A percentile compares a stretch with the other conserved stretches of the same genome.
Evolutionary conservation across 2,329 filamentous ascomycete species (phyloP).

Genomic region (Neocatenulostroma microsporum): DNA sequence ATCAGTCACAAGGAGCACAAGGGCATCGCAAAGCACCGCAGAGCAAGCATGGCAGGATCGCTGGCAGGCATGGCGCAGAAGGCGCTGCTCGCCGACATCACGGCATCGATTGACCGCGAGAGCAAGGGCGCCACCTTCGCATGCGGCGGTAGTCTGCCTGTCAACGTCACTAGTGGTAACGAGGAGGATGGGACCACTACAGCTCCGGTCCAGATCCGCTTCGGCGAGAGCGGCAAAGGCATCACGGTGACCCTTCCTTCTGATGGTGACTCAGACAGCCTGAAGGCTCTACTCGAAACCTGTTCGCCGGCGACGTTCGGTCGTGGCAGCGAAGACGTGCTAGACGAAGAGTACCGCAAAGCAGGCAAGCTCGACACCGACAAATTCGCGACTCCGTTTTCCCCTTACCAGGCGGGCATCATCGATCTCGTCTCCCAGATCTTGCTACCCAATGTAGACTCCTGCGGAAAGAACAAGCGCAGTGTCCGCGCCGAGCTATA

Average conservation of each 20-base stretch:
- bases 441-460: conserved; percentile 5
- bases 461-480: neutral
- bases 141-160: conserved; percentile 7
- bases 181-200: neutral
- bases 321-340: conserved; percentile 36
- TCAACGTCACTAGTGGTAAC: neutral
- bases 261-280: neutral
- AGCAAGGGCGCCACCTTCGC: conserved; percentile 8
- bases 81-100: neutral
- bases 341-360: conserved; percentile 48
- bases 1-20: too few relatives aligned
- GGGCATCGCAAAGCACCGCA: too few relatives aligned
- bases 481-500: conserved; percentile 41
- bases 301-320: conserved; percentile 46
- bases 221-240: neutral
- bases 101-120: neutral
- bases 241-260: neutral
- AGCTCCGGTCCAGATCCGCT: neutral
- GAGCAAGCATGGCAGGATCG: too few relatives aligned
- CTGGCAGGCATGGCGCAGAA: neutral
- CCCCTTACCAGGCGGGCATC: conserved; percentile 47
- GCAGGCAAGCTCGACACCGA: conserved; percentile 44
- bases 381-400: conserved; percentile 42
- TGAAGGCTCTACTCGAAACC: conserved; percentile 10
- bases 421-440: conserved; percentile 43